These are phyloP conservation scores for Pyrenula aspistea DNA, from an alignment of 495 filamentous ascomycete species.

Conservation along the genomic window DNA sequence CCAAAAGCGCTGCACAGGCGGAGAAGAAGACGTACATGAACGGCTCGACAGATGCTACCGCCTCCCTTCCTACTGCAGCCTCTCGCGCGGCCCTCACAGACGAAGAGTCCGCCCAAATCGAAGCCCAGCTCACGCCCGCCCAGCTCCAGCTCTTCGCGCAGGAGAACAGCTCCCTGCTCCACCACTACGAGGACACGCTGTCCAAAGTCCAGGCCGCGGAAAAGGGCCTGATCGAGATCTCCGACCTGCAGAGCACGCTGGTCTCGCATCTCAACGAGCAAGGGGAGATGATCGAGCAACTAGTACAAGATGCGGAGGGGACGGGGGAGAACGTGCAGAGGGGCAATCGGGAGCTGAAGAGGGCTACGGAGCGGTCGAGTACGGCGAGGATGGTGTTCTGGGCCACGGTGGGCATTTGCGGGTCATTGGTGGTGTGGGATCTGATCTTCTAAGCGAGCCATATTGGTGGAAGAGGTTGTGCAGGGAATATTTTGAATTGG, in stretches of 20 bases:
- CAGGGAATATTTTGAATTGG: no score
- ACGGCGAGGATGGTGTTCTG: conserved; percentile 84
- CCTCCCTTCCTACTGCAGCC: background rate
- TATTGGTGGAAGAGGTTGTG: no score
- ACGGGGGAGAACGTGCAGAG: conserved; percentile 77
- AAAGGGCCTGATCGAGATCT: conserved; percentile 83
- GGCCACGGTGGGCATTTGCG: conserved; percentile 68
- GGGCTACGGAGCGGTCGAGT: conserved; percentile 67
- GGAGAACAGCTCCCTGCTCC: conserved; percentile 86
- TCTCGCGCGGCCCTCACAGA: conserved; percentile 17
- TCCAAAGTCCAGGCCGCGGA: conserved; percentile 93
- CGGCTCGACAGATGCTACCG: conserved; percentile 8
- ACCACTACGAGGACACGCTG: conserved; percentile 80
- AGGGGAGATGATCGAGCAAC: conserved; percentile 71
- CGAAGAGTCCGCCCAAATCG: conserved; percentile 34
- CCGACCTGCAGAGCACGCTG: conserved; percentile 79
- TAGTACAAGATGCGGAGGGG: conserved; percentile 71
- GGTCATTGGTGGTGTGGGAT: conserved; percentile 85
- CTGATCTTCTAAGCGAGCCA: conserved; percentile 55
- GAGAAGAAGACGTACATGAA: background rate
- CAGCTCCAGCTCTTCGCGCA: conserved; percentile 87
- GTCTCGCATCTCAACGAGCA: conserved; percentile 75
- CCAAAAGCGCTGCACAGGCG: background rate
- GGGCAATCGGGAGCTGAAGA: conserved; percentile 85
- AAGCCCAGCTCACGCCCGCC: conserved; percentile 59